Evolutionary conservation across 1,284 basidiomycete genomes (phyloP), one percentile per base, ranked within the genome.

Genomic region (Heliocybe sulcata): DNA sequence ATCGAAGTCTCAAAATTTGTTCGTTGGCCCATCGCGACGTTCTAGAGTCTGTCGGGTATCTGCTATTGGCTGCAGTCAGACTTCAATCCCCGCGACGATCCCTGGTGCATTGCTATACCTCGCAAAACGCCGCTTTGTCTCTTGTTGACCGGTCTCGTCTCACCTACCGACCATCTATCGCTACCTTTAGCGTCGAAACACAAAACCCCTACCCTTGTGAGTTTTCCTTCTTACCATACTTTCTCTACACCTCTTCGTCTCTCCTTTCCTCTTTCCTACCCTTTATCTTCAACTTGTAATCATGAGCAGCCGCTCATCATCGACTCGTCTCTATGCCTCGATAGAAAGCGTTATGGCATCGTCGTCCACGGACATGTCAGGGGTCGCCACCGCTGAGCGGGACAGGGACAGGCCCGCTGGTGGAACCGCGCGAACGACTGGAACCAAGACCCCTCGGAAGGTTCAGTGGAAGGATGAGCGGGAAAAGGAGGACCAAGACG

Each of bases 381-480:
- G 4, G 23, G 11, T 22, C 3, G 27, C 47, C 14, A 29, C 6
- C 47, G 22, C 22, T 25, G 20, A 26, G 9, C 10, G 27, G 27
- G 47, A 49, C 27, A 49, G 22, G 9, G 9, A 49, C 20, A 49
- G 47, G 23, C 52, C 29, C 10, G 27, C 53, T 22, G 47, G 55
- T 26, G 52, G 52, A 2, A 51, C 27, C 3, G 45, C 52, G 6
- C 54, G 52, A 14, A 27, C 25, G 25, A 35, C 56, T 33, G 58
- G 59, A 1, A 54, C 48, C 31, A 58, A 55, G 51, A 59, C 58
- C 2, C 59, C 59, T 14, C 53, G 59, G 25, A 58, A 45, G 14
- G 59, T 60, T 35, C 59, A 60, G 11, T 60, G 59, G 59, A 49
- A 49, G 47, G 47, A 49, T n/a, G 47, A 49, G 27, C 47, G 27